Evolutionary conservation across 2,329 filamentous ascomycete genomes (phyloP), one percentile per base, ranked within the genome.

Genomic region (Salinomyces thailandicus): DNA sequence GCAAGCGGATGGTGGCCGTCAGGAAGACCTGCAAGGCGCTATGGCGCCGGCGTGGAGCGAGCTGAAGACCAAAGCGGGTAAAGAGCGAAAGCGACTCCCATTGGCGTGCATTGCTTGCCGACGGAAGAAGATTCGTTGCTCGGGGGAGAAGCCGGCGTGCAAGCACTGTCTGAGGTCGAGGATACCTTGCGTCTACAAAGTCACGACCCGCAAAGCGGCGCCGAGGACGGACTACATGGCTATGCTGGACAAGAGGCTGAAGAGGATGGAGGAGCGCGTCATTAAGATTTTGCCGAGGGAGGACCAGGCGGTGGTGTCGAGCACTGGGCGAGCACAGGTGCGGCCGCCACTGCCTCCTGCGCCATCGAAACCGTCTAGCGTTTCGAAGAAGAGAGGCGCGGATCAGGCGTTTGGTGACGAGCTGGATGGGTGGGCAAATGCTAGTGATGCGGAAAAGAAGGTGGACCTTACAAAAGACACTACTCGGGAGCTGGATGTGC

Each of bases 151-250:
- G 61, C 91, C 91, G 2, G 85, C 87, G 0, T 98, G 91, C 69
- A 95, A 94, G 61, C 91, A 96, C 62, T 96, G 91, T 57, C 70
- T 93, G 41, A 77, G 87, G 38, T 93, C 89, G 35, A 77, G 89
- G 29, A 93, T 93, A 49, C 89, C 89, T 2, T 98, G 91, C 58
- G 87, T 96, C 4, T 98, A 96, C 71, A 96, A 96, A 56, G 85
- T 94, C 41, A 96, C 87, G 0, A 86, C 87, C 3, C 74, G 91
- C 42, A 96, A 96, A 60, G 86, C 89, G 1, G 86, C 87, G 3
- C 91, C 91, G 2, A 74, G 91, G 35, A 96, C 91, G 13, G 91
- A 96, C 61, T 96, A 96, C 61, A 96, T 96, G 91, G 86, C 87
- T 28, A 96, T 96, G 86, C 66, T 96, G 51, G 91, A 96, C 63